Evolutionary conservation across 2,329 filamentous ascomycete species (phyloP), one percentile per base, ranked within the genome.

Genomic region (Aureobasidium sp.): DNA sequence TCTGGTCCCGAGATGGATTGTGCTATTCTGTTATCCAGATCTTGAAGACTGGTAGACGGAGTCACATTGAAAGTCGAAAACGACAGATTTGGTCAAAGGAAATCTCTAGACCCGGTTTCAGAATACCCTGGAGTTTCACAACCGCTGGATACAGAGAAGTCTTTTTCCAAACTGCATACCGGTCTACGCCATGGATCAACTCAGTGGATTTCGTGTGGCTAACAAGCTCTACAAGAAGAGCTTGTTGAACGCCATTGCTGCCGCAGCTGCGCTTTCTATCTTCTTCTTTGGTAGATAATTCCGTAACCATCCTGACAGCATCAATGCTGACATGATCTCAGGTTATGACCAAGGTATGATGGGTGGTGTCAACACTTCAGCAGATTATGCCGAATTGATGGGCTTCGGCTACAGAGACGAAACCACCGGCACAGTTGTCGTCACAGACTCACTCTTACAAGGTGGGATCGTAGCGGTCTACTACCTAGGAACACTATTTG

Each of bases 331-430:
- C n/a, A 4, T 5, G 24, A 35, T 34, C 4, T 7, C 40, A 55
- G 58, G 75, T 34, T 78, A 78, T 60, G 76, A 79, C 57, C 76
- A 79, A 60, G 77, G 74, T 27, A 72, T 77, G 69, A 77, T 77
- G 74, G 78, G 79, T 16, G 83, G 83, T 53, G 82, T 86, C 11
- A 86, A 86, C 66, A 82, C 79, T 41, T 74, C 81, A 34, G 76
- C 76, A 45, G 69, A 85, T 63, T 87, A 86, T 62, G 79, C 83
- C 47, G 71, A 79, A 32, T 68, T 79, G 8, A 86, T 87, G 81
- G 75, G 74, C 6, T 81, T 85, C 57, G 84, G 83, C 5, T 75
- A 85, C 59, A 74, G 78, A 16, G 65, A 71, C 19, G 69, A 71
- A 19, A 61, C 61, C 4, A 60, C 61, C 8, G 59, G 65, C 27